These are phyloP conservation scores for Hevea brasiliensis DNA, from an alignment of 345 rosid genomes.

Conservation along the genomic window DNA sequence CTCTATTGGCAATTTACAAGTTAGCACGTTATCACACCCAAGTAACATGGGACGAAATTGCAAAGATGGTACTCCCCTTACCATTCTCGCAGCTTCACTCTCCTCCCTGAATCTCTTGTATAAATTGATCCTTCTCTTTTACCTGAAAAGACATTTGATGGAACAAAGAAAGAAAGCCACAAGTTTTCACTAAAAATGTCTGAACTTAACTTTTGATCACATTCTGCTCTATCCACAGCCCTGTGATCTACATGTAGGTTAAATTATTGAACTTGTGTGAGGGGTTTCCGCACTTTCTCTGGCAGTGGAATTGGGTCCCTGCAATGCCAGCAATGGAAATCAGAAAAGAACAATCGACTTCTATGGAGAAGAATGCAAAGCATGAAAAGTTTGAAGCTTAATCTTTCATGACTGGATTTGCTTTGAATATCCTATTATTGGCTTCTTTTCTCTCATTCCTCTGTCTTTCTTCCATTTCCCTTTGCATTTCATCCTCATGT, in stretches of 20 bases:
- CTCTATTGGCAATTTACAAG: slow-evolving; percentile 48
- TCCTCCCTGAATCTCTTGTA: slow-evolving; percentile 96
- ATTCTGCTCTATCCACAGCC: slow-evolving; percentile 81
- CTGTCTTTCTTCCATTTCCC: slow-evolving; percentile 77
- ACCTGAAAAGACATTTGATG: slow-evolving; percentile 42
- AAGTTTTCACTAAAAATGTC: not conserved
- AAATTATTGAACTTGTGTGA: slow-evolving; percentile 72
- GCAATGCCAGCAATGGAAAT: slow-evolving; percentile 6
- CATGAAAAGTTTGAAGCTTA: slow-evolving; percentile 25
- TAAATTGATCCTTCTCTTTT: slow-evolving; percentile 76
- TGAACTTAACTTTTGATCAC: slow-evolving; percentile 66
- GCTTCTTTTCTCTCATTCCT: slow-evolving; percentile 73
- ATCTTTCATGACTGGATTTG: slow-evolving; percentile 79
- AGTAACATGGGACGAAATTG: no score
- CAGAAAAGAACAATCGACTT: not conserved
- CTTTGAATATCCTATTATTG: slow-evolving; percentile 67
- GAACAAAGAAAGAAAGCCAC: not conserved
- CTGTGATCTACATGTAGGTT: slow-evolving; percentile 67
- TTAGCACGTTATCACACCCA: not conserved
- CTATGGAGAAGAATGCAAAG: not conserved
- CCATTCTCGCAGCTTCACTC: slow-evolving; percentile 83
- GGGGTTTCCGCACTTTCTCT: slow-evolving; percentile 83
- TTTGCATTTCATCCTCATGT: slow-evolving; percentile 84
- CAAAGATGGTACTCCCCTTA: slow-evolving; percentile 18
- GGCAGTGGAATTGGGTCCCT: slow-evolving; percentile 95